Base-by-base conservation (phyloP, 78 protist genomes). In the Dictyostelium intermedium region DNA sequence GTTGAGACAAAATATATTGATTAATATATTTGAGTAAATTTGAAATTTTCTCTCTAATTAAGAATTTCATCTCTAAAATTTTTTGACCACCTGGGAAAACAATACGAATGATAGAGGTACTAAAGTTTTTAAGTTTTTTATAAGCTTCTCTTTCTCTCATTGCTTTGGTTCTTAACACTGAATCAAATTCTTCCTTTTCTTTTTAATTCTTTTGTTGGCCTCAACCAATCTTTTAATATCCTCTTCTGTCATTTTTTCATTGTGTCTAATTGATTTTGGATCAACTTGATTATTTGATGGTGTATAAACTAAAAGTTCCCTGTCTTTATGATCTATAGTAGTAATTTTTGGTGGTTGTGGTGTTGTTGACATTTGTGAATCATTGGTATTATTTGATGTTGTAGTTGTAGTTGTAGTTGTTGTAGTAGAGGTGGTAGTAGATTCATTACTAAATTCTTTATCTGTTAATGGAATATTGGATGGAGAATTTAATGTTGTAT, bases 211-310 rank as follows among this genome's bases (percentile, higher is more conserved):
- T 47, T 89, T 80, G 69, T 89, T 89, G 10, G 87, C 66, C 23
- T 89, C 87, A 7, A 35, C 18, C 25, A 89, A 80, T 80, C 87
- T 89, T 39, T 89, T 89, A 34, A 89, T 80, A 69, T 89, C 94
- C 16, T 89, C 94, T n/a, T 83, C 60, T 78, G 94, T 80, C 18
- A 89, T 41, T 35, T 47, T 69, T 14, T 80, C 82, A 80, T 89
- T 77, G 70, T 63, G 77, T 69, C 23, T 47, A 89, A 89, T 80
- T 34, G 43, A 84, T 80, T 16, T 20, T 53, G 60, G 66, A 56
- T 89, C 82, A 20, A 89, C 14, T 39, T 89, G 86, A 27, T 69
- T 61, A 25, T 80, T 45, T 11, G 60, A 5, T 80, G 94, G 94
- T 25, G 73, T 23, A 80, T 89, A 80, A 35, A 80, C 87, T 30